Conservation (phyloP, 192 early-diverging fungal species). For the Mortierella hygrophila region DNA sequence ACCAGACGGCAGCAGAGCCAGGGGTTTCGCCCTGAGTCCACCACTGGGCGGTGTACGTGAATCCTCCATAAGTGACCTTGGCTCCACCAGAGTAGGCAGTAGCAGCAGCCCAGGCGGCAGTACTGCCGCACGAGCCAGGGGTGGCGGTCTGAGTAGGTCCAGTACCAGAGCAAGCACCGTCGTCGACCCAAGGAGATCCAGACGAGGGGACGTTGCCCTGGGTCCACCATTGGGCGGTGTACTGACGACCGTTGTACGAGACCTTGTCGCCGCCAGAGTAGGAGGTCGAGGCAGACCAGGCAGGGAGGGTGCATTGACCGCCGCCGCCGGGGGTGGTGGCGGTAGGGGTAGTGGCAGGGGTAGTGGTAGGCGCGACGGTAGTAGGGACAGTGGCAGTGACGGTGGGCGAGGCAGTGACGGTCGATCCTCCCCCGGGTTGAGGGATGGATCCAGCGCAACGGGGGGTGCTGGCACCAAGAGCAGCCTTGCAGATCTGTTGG, state of each 20-base stretch:
- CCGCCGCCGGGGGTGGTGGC: slow-evolving; percentile 15
- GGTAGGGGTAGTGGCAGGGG: slow-evolving; percentile 7
- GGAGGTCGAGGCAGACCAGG: slow-evolving; percentile 36
- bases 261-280: slow-evolving; percentile 57
- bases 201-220: slow-evolving; percentile 42
- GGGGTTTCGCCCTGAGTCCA: slow-evolving; percentile 60
- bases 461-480: slow-evolving; percentile 39
- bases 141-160: slow-evolving; percentile 12
- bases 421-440: slow-evolving; percentile 5
- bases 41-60: slow-evolving; percentile 59
- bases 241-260: slow-evolving; percentile 62
- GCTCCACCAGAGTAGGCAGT: slow-evolving; percentile 46
- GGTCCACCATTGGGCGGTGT: slow-evolving; percentile 59
- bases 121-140: slow-evolving; percentile 29
- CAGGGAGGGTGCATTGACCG: slow-evolving; percentile 53
- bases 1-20: slow-evolving; percentile 31
- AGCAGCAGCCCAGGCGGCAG: slow-evolving; percentile 40
- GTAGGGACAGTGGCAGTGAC: not conserved
- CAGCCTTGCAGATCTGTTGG: slow-evolving; percentile 55
- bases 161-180: slow-evolving; percentile 54
- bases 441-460: slow-evolving; percentile 52
- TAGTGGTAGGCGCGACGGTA: not conserved
- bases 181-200: slow-evolving; percentile 52
- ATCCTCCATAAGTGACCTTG: slow-evolving; percentile 49
- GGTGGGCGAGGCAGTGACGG: not conserved